Percentiles rank a stretch among this genome's conserved stretches.
phyloP scores from a whole-genome alignment of 208 protist genomes.

The Naegleria gruberi region DNA sequence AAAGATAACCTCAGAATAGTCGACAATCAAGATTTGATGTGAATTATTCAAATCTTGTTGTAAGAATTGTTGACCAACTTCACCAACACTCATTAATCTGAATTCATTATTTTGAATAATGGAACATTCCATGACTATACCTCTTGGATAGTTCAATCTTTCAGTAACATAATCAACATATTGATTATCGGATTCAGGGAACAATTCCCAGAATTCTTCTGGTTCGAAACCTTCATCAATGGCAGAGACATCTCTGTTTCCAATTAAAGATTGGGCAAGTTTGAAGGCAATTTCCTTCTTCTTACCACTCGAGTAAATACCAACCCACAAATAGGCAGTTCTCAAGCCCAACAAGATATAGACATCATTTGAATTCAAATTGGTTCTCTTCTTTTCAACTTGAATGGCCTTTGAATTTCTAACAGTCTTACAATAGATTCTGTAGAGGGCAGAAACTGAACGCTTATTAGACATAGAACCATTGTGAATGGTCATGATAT shows the following conservation, averaged over 20 bases:
- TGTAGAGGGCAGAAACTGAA: background rate
- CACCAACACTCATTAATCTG: background rate
- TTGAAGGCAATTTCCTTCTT: conserved; percentile 21
- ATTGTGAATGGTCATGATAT: background rate
- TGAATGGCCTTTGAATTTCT: conserved; percentile 15
- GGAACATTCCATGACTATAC: background rate
- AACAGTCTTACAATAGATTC: conserved; percentile 15
- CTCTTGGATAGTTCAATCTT: background rate
- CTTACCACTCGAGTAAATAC: background rate
- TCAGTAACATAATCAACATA: background rate
- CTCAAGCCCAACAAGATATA: background rate
- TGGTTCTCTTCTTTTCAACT: background rate
- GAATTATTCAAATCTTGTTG: conserved; percentile 3
- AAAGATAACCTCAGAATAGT: background rate
- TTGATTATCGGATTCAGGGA: background rate
- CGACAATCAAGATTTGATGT: conserved; percentile 9
- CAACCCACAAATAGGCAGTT: background rate
- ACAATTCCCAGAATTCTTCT: conserved; percentile 20
- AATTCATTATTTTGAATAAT: background rate
- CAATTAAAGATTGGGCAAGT: background rate
- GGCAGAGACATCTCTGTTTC: background rate
- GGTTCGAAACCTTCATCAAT: conserved; percentile 1
- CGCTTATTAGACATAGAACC: background rate
- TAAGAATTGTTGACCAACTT: background rate
- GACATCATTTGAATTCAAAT: conserved; percentile 3